Conservation (phyloP, 1,284 basidiomycete species). For the Entoloma clypeatum region DNA sequence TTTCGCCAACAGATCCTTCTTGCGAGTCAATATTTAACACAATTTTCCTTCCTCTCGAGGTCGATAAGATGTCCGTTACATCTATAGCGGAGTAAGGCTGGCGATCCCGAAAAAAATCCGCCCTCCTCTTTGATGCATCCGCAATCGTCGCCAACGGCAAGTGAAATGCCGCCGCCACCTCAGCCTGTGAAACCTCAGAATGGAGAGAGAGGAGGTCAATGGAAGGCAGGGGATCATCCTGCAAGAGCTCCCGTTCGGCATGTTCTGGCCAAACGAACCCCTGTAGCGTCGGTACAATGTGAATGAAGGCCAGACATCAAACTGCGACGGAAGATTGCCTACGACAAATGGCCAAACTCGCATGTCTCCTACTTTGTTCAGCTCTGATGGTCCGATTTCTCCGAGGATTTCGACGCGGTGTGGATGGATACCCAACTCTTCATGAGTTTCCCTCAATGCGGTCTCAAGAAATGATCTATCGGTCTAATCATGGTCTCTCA, state of each 20-base stretch:
- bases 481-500: slow-evolving; percentile 25
- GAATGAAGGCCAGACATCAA: slow-evolving; percentile 5
- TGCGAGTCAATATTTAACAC: slow-evolving; percentile 23
- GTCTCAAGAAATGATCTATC: slow-evolving; percentile 53
- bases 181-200: slow-evolving; percentile 44
- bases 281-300: slow-evolving; percentile 33
- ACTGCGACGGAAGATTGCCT: slow-evolving; percentile 28
- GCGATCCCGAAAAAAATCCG: slow-evolving; percentile 52
- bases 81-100: slow-evolving; percentile 66
- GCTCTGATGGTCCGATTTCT: slow-evolving; percentile 56
- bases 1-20: slow-evolving; percentile 24
- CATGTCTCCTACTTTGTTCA: slow-evolving; percentile 54
- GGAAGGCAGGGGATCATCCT: slow-evolving; percentile 54
- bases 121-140: slow-evolving; percentile 43
- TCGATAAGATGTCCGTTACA: slow-evolving; percentile 57
- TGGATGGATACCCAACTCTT: slow-evolving; percentile 64
- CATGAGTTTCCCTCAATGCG: slow-evolving; percentile 69
- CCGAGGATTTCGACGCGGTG: slow-evolving; percentile 63
- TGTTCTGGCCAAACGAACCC: slow-evolving; percentile 52
- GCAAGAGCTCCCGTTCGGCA: slow-evolving; percentile 19
- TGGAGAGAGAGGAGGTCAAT: slow-evolving; percentile 50
- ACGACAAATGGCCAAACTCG: slow-evolving; percentile 75
- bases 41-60: slow-evolving; percentile 20
- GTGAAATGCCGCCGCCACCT: slow-evolving; percentile 70
- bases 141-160: slow-evolving; percentile 55